Conservation (phyloP, 805 yeast species). For the Geotrichum ghanense region DNA sequence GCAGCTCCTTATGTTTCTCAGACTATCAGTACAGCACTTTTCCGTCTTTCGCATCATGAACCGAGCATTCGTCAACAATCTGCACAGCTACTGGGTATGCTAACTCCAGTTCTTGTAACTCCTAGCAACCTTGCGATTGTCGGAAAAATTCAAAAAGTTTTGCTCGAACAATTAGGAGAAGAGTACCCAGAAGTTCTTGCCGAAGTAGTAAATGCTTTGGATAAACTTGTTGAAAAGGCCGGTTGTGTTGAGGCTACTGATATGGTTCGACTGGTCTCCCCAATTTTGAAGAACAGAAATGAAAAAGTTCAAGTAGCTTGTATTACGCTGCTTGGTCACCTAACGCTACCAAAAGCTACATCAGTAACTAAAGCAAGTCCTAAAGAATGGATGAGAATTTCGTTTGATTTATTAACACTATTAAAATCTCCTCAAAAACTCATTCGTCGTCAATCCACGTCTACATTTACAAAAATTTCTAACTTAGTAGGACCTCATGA, state of each 20-base stretch:
- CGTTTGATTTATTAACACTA: conserved; percentile 83
- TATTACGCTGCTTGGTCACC: conserved; percentile 65
- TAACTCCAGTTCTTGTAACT: conserved; percentile 53
- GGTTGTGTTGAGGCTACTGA: conserved; percentile 64
- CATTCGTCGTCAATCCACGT: conserved; percentile 75
- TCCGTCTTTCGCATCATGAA: conserved; percentile 58
- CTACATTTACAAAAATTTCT: conserved; percentile 84
- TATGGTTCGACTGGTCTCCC: conserved; percentile 77
- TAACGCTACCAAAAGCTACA: conserved; percentile 73
- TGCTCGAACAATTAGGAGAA: conserved; percentile 90
- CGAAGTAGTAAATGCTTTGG: conserved; percentile 63
- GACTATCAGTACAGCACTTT: conserved; percentile 59
- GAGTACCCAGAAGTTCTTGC: conserved; percentile 90
- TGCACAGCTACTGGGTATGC: conserved; percentile 57
- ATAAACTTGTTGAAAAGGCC: conserved; percentile 47
- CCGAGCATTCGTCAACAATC: conserved; percentile 74
- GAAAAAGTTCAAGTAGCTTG: conserved; percentile 83
- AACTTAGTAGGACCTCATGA: conserved; percentile 94
- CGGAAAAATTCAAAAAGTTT: conserved; percentile 56
- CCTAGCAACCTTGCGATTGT: conserved; percentile 57
- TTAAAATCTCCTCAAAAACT: conserved; percentile 67
- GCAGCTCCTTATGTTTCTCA: conserved; percentile 62
- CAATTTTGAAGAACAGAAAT: conserved; percentile 79
- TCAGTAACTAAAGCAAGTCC: conserved; percentile 51
- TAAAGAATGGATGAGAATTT: conserved; percentile 94